Conservation (phyloP, 345 rosid genomes). For the Theobroma cacao region DNA sequence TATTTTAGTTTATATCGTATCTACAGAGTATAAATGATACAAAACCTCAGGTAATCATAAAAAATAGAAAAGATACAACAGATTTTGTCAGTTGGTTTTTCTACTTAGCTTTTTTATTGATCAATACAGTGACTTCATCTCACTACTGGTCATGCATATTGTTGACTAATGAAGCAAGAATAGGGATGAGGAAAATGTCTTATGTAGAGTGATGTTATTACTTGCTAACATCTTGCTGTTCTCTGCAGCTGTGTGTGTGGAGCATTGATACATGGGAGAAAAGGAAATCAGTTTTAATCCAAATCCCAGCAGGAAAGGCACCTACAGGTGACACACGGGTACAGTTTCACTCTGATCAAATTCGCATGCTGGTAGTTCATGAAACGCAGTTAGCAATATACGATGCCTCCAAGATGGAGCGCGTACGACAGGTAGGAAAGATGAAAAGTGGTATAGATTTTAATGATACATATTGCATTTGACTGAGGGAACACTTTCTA, state of each 20-base stretch:
- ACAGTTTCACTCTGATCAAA: constrained; percentile 77
- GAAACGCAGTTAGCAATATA: constrained; percentile 79
- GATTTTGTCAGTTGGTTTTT: too few relatives aligned
- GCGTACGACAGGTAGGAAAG: constrained; percentile 55
- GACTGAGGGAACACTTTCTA: neutral
- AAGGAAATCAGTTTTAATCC: constrained; percentile 56
- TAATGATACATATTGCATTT: neutral
- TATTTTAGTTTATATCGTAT: neutral
- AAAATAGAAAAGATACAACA: too few relatives aligned
- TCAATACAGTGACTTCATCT: too few relatives aligned
- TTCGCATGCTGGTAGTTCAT: constrained; percentile 67
- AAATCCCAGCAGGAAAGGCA: constrained; percentile 62
- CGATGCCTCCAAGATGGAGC: constrained; percentile 82
- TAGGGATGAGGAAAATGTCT: neutral
- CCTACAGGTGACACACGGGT: constrained; percentile 68
- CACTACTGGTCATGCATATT: too few relatives aligned
- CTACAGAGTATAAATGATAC: neutral
- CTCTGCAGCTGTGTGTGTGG: constrained; percentile 67
- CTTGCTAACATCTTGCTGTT: neutral
- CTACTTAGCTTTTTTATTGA: too few relatives aligned
- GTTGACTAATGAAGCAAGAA: neutral
- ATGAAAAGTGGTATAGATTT: neutral
- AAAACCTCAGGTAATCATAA: too few relatives aligned
- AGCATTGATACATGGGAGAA: constrained; percentile 91
- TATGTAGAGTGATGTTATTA: neutral